These are phyloP conservation scores for Yamadazyma tumulicola DNA, from an alignment of 805 yeast species.

Conservation along the genomic window DNA sequence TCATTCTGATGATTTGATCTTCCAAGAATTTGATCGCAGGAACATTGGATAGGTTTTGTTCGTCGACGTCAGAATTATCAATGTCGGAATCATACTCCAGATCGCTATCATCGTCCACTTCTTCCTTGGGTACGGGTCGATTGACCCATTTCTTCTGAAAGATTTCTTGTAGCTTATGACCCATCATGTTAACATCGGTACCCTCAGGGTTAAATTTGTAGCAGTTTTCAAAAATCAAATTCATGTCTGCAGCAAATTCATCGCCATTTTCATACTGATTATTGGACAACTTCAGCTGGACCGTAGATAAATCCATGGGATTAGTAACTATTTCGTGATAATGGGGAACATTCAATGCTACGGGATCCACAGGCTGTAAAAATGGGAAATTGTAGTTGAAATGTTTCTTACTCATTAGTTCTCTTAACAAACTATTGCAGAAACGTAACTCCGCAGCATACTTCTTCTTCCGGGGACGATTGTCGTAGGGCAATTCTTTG, in stretches of 20 bases:
- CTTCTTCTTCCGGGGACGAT: conserved; percentile 88
- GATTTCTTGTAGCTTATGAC: conserved; percentile 81
- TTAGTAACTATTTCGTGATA: conserved; percentile 81
- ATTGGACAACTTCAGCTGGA: conserved; percentile 73
- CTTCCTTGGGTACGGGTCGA: conserved; percentile 58
- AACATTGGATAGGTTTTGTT: conserved; percentile 56
- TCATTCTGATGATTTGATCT: conserved; percentile 81
- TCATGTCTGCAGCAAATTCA: conserved; percentile 78
- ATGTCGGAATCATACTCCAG: conserved; percentile 48
- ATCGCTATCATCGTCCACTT: conserved; percentile 29
- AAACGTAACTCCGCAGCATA: conserved; percentile 84
- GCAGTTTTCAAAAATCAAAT: conserved; percentile 84
- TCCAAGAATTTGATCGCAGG: conserved; percentile 90
- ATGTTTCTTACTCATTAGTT: conserved; percentile 77
- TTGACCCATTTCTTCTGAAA: conserved; percentile 88
- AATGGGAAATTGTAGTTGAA: conserved; percentile 86
- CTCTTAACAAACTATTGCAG: conserved; percentile 79
- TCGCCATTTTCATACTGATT: conserved; percentile 88
- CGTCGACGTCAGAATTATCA: conserved; percentile 56
- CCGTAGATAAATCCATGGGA: conserved; percentile 94
- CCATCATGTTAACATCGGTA: conserved; percentile 95
- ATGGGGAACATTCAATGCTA: conserved; percentile 87
- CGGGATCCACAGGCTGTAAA: conserved; percentile 90
- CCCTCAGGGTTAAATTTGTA: conserved; percentile 93
- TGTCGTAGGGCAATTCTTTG: conserved; percentile 87